Conservation (phyloP, 2,329 filamentous ascomycete species). For the Beauveria asiatica region DNA sequence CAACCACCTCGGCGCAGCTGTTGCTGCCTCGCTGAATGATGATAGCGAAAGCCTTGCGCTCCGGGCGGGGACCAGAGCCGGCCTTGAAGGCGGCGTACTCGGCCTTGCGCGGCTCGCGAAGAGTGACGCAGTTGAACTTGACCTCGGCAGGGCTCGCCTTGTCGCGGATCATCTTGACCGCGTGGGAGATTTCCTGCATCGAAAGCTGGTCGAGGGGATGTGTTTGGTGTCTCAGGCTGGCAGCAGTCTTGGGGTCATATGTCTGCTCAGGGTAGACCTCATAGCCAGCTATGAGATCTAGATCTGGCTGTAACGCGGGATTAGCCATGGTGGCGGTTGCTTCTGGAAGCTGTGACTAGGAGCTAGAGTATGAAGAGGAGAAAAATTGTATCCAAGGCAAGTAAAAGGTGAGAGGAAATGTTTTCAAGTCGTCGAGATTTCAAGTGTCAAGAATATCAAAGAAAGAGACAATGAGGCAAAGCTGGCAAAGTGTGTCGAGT, state of each 20-base stretch:
- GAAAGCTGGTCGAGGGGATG: constrained; percentile 43
- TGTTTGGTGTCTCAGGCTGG: constrained; percentile 23
- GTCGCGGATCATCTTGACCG: constrained; percentile 40
- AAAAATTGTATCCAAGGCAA: neutral
- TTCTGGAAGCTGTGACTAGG: neutral
- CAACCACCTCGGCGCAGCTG: constrained; percentile 43
- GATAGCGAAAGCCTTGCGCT: constrained; percentile 42
- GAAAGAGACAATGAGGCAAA: neutral
- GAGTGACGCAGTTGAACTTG: constrained; percentile 55
- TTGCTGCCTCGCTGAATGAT: constrained; percentile 32
- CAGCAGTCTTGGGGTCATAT: constrained; percentile 29
- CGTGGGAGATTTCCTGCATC: constrained; percentile 43
- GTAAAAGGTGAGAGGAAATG: neutral
- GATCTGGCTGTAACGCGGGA: constrained; percentile 23
- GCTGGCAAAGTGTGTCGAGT: neutral
- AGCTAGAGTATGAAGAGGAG: neutral
- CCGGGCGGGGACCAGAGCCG: constrained; percentile 36
- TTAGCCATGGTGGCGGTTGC: constrained; percentile 15
- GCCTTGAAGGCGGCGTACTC: constrained; percentile 53
- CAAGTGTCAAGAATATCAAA: neutral
- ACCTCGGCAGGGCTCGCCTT: constrained; percentile 23
- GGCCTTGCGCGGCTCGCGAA: constrained; percentile 56
- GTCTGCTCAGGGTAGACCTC: constrained; percentile 32
- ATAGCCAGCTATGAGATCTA: constrained; percentile 35
- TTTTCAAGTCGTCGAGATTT: neutral